These are phyloP conservation scores for Metschnikowia lachancei DNA, from an alignment of 805 yeast genomes.

Conservation along the genomic window DNA sequence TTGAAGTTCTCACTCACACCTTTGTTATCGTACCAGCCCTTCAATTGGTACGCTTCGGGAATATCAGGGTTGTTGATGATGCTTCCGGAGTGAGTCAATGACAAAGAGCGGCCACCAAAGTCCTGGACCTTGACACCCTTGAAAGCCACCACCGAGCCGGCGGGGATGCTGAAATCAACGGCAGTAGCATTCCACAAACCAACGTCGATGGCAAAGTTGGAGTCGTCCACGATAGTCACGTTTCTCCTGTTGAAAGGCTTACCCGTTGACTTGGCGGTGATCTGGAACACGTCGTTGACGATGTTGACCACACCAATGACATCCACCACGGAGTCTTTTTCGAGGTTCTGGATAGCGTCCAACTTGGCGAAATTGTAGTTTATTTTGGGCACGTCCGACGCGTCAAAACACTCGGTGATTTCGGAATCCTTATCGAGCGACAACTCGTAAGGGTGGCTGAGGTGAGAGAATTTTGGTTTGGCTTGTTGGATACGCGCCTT, in stretches of 20 bases:
- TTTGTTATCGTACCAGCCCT: constrained; percentile 91
- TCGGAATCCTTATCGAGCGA: constrained; percentile 75
- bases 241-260: constrained; percentile 92
- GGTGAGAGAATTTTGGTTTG: constrained; percentile 78
- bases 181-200: constrained; percentile 94
- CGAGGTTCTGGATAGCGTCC: constrained; percentile 61
- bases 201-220: constrained; percentile 68
- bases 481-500: constrained; percentile 80
- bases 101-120: constrained; percentile 80
- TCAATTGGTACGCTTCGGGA: constrained; percentile 79
- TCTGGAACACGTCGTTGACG: constrained; percentile 70
- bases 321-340: constrained; percentile 72
- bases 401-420: constrained; percentile 64
- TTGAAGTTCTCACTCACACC: constrained; percentile 66
- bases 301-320: constrained; percentile 83
- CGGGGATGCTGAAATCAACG: constrained; percentile 65
- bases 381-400: constrained; percentile 69
- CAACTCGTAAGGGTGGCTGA: constrained; percentile 86
- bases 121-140: constrained; percentile 89
- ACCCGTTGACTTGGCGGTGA: constrained; percentile 84
- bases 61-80: constrained; percentile 81
- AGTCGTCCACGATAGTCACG: constrained; percentile 78
- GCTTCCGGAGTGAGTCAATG: constrained; percentile 76
- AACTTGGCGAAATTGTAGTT: constrained; percentile 74
- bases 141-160: constrained; percentile 83